Evolutionary conservation across 2,329 filamentous ascomycete species (phyloP).

Genomic region (Aphanoascus verrucosus): DNA sequence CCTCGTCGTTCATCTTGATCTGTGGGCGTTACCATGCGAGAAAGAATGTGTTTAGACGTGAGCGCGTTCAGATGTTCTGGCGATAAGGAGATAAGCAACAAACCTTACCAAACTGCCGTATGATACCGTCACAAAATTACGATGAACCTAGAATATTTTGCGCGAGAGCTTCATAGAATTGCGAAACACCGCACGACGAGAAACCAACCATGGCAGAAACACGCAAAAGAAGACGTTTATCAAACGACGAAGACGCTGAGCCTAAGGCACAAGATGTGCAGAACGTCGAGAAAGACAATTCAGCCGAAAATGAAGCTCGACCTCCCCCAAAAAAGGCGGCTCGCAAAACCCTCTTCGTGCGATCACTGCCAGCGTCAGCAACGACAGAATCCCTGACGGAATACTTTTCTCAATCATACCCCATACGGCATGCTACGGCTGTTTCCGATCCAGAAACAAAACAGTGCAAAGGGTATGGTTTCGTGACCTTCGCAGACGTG

Average conservation of each 20-base stretch:
- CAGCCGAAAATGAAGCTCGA: slow-evolving; percentile 16
- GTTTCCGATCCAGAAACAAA: slow-evolving; percentile 80
- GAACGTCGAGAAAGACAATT: slow-evolving; percentile 19
- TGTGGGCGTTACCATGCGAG: neutral
- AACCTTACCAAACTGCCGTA: neutral
- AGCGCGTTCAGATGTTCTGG: neutral
- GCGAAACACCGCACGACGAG: neutral
- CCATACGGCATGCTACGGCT: slow-evolving; percentile 91
- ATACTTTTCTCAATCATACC: slow-evolving; percentile 87
- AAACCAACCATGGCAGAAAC: slow-evolving; percentile 24
- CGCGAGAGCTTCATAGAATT: neutral
- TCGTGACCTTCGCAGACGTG: slow-evolving; percentile 89
- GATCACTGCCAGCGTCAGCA: slow-evolving; percentile 64
- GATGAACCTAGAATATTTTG: slow-evolving; percentile 1
- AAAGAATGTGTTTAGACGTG: slow-evolving; percentile 19
- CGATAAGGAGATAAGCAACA: neutral
- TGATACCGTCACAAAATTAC: slow-evolving; percentile 7
- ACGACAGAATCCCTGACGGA: slow-evolving; percentile 76
- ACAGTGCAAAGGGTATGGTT: slow-evolving; percentile 81
- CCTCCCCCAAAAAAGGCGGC: slow-evolving; percentile 10
- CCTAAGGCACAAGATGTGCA: slow-evolving; percentile 17
- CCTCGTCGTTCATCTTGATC: slow-evolving; percentile 36
- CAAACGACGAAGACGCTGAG: slow-evolving; percentile 21
- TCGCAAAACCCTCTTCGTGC: slow-evolving; percentile 72
- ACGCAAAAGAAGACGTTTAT: slow-evolving; percentile 30